Percentiles rank a stretch among this genome's conserved stretches.
These are phyloP conservation scores for Hypoxylon lienhwacheense DNA, from an alignment of 495 filamentous ascomycete species.

Conservation along the genomic window DNA sequence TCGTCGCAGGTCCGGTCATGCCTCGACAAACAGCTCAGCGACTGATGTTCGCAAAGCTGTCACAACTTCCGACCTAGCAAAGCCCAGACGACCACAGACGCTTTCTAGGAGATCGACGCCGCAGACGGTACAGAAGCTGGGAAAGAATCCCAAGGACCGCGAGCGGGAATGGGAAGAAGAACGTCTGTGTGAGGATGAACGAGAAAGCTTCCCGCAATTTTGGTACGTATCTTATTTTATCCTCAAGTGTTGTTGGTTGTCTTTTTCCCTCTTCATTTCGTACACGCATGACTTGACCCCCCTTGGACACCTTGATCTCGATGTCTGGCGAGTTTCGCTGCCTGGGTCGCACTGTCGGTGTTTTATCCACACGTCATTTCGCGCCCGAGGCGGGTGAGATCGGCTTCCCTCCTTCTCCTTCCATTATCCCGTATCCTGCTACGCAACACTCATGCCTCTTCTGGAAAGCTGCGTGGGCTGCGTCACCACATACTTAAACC, in stretches of 20 bases:
- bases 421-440: too few species aligned
- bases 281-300: conserved; percentile 1
- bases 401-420: conserved; percentile 25
- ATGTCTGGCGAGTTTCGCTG: conserved; percentile 13
- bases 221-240: conserved; percentile 51
- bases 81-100: conserved; percentile 43
- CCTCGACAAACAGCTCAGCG: conserved; percentile 51
- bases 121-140: conserved; percentile 45
- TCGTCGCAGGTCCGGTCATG: conserved; percentile 53
- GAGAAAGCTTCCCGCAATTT: conserved; percentile 55
- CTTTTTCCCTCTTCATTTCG: too few species aligned
- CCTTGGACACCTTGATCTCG: conserved; percentile 4
- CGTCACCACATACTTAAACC: conserved; percentile 43
- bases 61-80: conserved; percentile 40
- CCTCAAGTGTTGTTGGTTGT: too few species aligned
- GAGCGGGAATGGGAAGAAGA: conserved; percentile 51
- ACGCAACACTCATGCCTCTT: conserved; percentile 38
- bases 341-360: conserved; percentile 11
- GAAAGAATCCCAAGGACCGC: conserved; percentile 48
- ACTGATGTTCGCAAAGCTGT: conserved; percentile 52
- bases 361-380: conserved; percentile 26
- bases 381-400: conserved; percentile 29
- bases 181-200: conserved; percentile 51
- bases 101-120: conserved; percentile 45
- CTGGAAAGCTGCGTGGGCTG: conserved; percentile 36